phyloP scores from a whole-genome alignment of 257 asterid genomes.

The Ehretia macrophylla region DNA sequence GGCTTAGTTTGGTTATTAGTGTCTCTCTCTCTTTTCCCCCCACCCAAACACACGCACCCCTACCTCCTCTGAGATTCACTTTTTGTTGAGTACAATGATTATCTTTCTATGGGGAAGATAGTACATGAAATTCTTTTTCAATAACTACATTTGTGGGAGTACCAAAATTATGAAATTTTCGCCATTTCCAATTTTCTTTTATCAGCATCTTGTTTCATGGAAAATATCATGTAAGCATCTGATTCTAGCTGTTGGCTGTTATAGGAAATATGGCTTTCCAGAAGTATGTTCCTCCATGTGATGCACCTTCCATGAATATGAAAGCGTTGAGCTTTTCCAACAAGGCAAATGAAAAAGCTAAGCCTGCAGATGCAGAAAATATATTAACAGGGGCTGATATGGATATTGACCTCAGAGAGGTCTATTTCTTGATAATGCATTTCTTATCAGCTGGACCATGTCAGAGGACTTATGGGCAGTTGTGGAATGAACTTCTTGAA shows the following conservation, averaged over 20 bases:
- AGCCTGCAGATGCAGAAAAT: slow-evolving; percentile 43
- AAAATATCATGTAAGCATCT: background rate
- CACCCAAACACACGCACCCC: too few species aligned
- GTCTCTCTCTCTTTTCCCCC: too few species aligned
- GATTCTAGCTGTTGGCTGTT: slow-evolving; percentile 10
- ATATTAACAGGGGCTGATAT: slow-evolving; percentile 52
- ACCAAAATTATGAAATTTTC: too few species aligned
- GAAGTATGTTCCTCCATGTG: slow-evolving; percentile 57
- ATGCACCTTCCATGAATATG: slow-evolving; percentile 51
- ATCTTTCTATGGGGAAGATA: too few species aligned
- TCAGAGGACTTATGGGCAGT: slow-evolving; percentile 85
- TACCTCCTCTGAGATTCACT: too few species aligned
- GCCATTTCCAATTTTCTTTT: background rate
- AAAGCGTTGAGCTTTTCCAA: slow-evolving; percentile 57
- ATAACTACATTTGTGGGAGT: too few species aligned
- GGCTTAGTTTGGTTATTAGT: too few species aligned
- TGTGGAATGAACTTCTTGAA: slow-evolving; percentile 97
- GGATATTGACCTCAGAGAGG: slow-evolving; percentile 82
- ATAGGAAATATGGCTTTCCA: slow-evolving; percentile 85
- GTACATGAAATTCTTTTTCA: too few species aligned
- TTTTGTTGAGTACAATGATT: too few species aligned
- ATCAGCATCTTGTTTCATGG: background rate
- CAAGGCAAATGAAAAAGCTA: slow-evolving; percentile 64
- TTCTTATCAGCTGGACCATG: slow-evolving; percentile 96
- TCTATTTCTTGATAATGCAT: slow-evolving; percentile 95